phyloP scores from a whole-genome alignment of 257 asterid genomes.

The Gynochthodes officinalis region DNA sequence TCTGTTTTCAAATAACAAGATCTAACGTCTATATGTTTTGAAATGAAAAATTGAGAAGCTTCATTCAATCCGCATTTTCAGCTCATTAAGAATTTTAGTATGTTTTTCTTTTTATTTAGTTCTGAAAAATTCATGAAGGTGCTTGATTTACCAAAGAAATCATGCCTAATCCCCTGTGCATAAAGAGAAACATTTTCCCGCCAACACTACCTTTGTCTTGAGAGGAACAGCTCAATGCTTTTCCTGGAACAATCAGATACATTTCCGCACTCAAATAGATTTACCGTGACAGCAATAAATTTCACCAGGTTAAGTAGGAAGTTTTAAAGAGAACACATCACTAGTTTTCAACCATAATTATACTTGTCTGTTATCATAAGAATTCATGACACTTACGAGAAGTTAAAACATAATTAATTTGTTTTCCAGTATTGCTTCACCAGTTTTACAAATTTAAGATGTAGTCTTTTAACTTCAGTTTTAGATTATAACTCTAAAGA shows the following conservation, averaged over 20 bases:
- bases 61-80: background rate
- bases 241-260: background rate
- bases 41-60: background rate
- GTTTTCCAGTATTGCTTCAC: background rate
- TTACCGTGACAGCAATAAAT: background rate
- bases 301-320: background rate
- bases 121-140: background rate
- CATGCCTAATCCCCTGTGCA: background rate
- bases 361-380: too few relatives aligned
- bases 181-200: background rate
- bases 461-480: too few relatives aligned
- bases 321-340: background rate
- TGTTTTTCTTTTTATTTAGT: background rate
- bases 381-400: background rate
- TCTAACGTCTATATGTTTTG: background rate
- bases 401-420: background rate
- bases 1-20: background rate
- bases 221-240: background rate
- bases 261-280: too few relatives aligned
- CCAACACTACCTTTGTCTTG: background rate
- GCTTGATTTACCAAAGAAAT: background rate
- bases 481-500: too few relatives aligned
- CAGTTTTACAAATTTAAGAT: background rate
- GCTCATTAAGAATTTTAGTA: background rate
- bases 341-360: background rate